Percentiles rank a stretch among this genome's conserved stretches.
Conservation (phyloP, 73 alveolate genomes). For the Paramecium sexaurelia region DNA sequence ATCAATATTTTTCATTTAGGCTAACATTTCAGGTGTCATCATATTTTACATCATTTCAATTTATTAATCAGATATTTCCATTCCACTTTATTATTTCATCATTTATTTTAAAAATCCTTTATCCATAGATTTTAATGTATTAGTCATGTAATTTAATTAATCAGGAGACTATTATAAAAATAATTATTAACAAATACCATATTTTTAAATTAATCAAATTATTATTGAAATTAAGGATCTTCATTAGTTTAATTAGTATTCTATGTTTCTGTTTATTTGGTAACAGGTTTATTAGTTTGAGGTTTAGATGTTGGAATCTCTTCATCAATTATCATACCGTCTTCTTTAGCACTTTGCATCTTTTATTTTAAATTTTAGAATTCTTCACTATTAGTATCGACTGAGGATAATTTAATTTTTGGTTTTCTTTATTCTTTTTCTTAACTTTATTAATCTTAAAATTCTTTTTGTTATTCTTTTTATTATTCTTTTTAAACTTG, state of each 20-base stretch:
- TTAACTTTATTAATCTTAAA: neutral
- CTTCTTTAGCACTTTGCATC: neutral
- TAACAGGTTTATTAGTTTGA: neutral
- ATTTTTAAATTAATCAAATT: constrained; percentile 20
- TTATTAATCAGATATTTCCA: constrained; percentile 53
- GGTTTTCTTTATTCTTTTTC: neutral
- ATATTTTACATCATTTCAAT: constrained; percentile 58
- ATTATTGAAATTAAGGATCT: neutral
- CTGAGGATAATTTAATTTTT: constrained; percentile 21
- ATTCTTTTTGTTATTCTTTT: neutral
- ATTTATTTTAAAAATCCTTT: constrained; percentile 40
- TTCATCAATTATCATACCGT: neutral
- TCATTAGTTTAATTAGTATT: neutral
- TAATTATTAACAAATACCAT: constrained; percentile 25
- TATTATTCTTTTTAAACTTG: neutral
- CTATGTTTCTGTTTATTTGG: neutral
- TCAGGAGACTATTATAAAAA: constrained; percentile 5
- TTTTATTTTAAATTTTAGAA: neutral
- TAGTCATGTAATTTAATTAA: constrained; percentile 39
- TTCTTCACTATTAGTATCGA: constrained; percentile 8
- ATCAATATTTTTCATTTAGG: constrained; percentile 41
- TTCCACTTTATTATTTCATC: constrained; percentile 52
- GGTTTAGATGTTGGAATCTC: neutral
- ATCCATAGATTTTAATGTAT: constrained; percentile 60
- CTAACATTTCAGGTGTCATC: constrained; percentile 65